These are phyloP conservation scores for Breynia disticha DNA, from an alignment of 441 rosid genomes.

Conservation along the genomic window DNA sequence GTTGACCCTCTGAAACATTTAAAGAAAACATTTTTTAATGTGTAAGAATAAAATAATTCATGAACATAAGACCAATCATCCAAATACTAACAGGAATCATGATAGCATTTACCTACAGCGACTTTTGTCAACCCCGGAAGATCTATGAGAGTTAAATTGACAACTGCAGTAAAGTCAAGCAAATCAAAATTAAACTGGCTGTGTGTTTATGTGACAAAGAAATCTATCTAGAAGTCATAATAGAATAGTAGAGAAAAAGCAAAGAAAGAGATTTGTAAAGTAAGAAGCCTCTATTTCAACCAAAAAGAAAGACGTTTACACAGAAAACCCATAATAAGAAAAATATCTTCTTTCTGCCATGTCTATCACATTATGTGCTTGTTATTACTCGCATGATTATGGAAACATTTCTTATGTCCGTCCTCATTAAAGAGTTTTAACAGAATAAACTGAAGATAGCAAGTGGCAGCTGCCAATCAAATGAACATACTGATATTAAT, in stretches of 20 bases:
- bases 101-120: slow-evolving; percentile 73
- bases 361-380: no score
- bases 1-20: slow-evolving; percentile 78
- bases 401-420: no score
- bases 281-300: no score
- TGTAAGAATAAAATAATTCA: slow-evolving; percentile 4
- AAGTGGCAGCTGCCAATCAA: no score
- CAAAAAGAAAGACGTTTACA: no score
- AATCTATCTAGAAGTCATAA: not conserved
- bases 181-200: not conserved
- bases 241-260: not conserved
- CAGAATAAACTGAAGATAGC: no score
- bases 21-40: slow-evolving; percentile 19
- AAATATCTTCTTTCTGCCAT: no score
- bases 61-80: not conserved
- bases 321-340: no score
- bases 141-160: slow-evolving; percentile 94
- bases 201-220: not conserved
- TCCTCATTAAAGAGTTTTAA: no score
- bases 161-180: slow-evolving; percentile 48
- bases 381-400: no score
- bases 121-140: slow-evolving; percentile 99
- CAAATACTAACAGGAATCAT: slow-evolving; percentile 2
- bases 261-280: not conserved
- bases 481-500: no score